These are phyloP conservation scores for Umbelopsis sp. DNA, from an alignment of 192 early-diverging fungal species.

Conservation along the genomic window DNA sequence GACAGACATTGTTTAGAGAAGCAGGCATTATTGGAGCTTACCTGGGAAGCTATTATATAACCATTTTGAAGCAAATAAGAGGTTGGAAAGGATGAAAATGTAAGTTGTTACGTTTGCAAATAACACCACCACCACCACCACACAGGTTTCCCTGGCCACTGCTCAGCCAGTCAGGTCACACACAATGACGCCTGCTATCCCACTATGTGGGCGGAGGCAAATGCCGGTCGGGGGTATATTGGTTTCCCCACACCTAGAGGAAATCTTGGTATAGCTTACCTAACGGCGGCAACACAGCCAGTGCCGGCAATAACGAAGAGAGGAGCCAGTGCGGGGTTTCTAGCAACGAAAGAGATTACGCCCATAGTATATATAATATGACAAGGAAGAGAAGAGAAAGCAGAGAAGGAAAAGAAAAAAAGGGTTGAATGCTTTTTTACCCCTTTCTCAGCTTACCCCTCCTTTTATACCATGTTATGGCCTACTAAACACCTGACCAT, in stretches of 20 bases:
- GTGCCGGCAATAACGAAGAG: slow-evolving; percentile 32
- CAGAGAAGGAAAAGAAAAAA: not conserved
- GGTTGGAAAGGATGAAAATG: not conserved
- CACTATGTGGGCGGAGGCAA: not conserved
- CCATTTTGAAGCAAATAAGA: too few species aligned
- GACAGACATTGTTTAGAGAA: not conserved
- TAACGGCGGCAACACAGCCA: slow-evolving; percentile 29
- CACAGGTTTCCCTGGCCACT: not conserved
- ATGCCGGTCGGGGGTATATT: not conserved
- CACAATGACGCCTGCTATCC: not conserved
- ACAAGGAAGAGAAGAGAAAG: not conserved
- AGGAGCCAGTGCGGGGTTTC: slow-evolving; percentile 34
- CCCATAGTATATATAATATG: slow-evolving; percentile 18
- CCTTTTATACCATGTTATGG: too few species aligned
- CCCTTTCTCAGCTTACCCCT: not conserved
- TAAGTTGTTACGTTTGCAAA: not conserved
- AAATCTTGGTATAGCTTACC: slow-evolving; percentile 12
- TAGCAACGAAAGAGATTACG: slow-evolving; percentile 23
- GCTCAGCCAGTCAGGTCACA: not conserved
- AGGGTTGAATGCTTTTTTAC: not conserved
- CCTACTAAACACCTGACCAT: too few species aligned
- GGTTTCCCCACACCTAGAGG: not conserved
- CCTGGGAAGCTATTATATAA: not conserved
- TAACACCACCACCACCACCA: too few species aligned
- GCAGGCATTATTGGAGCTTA: not conserved